Evolutionary conservation across 2,329 filamentous ascomycete genomes (phyloP), one percentile per base, ranked within the genome.

Genomic region (Diaporthe sp.): DNA sequence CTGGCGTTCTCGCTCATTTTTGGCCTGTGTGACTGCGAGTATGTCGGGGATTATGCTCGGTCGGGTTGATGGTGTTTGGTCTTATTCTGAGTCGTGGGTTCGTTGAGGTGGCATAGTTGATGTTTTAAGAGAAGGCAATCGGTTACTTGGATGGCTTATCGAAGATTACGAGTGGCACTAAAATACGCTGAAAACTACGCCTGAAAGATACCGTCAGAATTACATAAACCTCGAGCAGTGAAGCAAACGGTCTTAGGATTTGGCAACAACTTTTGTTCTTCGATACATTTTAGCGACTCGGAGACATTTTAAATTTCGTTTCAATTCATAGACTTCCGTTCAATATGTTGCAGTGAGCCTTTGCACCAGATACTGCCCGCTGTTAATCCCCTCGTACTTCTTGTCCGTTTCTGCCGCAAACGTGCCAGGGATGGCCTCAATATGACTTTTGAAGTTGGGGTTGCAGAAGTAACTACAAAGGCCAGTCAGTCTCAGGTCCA

Each of bases 351-450:
- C 93, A 7, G 92, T 88, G 81, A 98, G 84, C 77, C 96, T 92
- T 85, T 93, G 91, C 12, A 94, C 91, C 62, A 98, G 84, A 81
- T 98, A 98, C 19, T 97, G 91, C 2, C 95, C 94, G 79, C 93
- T 94, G 75, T 92, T 94, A 79, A 98, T 92, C 0, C 90, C 91
- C 46, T 89, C 85, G 80, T 98, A 98, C 85, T 96, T 97, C 87
- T 94, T 96, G 57, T 93, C 91, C 74, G 86, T 85, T 76, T 93
- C 88, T 4, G 83, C 82, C 1, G 83, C 86, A 81, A 91, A 96
- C 0, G 95, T 98, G 0, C 94, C 94, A 0, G 95, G 95, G 59
- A 98, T 91, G 1, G 93, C 94, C 79, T 97, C 94, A 78, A 98
- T 97, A 73, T 90, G 86, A 78, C 89, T 90, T 76, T 94, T 90